Conservation (phyloP, 2,329 filamentous ascomycete genomes). For the Fusarium bactridioides region DNA sequence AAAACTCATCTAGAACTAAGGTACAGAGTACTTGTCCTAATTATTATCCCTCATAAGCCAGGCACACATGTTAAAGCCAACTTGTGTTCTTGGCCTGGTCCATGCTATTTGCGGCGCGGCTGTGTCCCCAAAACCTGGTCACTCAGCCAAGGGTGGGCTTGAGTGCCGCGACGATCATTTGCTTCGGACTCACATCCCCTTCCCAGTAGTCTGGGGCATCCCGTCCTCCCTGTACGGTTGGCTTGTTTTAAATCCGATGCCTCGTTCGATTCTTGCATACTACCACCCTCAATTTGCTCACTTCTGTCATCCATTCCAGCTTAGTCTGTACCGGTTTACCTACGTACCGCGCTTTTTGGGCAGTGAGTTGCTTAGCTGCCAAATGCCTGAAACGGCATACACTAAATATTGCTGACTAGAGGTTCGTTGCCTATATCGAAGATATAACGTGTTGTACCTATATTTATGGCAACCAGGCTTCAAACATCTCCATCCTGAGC, state of each 20-base stretch:
- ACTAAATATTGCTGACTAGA: neutral
- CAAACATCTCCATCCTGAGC: neutral
- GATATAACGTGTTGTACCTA: neutral
- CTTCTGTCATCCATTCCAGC: neutral
- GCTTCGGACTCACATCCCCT: constrained; percentile 26
- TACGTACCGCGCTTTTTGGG: neutral
- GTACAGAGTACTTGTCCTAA: neutral
- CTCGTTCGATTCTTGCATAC: constrained; percentile 44
- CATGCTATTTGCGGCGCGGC: constrained; percentile 42
- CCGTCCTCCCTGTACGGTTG: constrained; percentile 30
- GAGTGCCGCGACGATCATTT: constrained; percentile 44
- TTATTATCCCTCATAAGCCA: neutral
- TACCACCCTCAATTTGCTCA: constrained; percentile 22
- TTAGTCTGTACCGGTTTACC: neutral
- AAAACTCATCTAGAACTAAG: neutral
- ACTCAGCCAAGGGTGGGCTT: constrained; percentile 28
- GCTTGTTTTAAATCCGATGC: constrained; percentile 39
- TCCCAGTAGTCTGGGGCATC: constrained; percentile 42
- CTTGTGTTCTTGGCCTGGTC: constrained; percentile 6
- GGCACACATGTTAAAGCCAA: neutral
- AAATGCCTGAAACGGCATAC: neutral
- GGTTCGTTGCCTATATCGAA: neutral
- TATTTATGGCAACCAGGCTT: neutral
- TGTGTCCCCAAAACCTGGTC: constrained; percentile 32
- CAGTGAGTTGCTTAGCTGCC: neutral